phyloP scores from a whole-genome alignment of 371 early-diverging fungal species.

The Entomophthora muscae region DNA sequence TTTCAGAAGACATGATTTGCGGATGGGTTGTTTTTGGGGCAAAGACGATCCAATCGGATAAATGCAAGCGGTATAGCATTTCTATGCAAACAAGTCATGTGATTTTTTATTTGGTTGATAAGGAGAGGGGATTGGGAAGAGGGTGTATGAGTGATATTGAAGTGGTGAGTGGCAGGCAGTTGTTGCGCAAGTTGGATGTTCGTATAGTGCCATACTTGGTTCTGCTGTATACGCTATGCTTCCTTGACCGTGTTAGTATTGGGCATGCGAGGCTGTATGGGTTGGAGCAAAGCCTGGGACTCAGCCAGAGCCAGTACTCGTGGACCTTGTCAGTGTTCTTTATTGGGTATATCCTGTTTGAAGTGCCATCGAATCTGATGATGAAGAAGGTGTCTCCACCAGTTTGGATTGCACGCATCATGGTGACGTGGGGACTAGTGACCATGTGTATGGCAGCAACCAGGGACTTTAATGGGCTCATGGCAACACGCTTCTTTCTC shows the following conservation, averaged over 20 bases:
- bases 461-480: constrained; percentile 21
- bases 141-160: too few species aligned
- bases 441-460: constrained; percentile 35
- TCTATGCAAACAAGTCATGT: too few species aligned
- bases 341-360: constrained; percentile 50
- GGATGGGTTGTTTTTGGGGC: too few species aligned
- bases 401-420: constrained; percentile 17
- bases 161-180: constrained; percentile 5
- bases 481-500: constrained; percentile 38
- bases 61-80: too few species aligned
- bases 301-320: constrained; percentile 28
- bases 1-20: too few species aligned
- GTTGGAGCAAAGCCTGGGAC: constrained; percentile 24
- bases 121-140: too few species aligned
- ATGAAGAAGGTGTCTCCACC: constrained; percentile 8
- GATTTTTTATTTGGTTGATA: too few species aligned
- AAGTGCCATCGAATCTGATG: constrained; percentile 13
- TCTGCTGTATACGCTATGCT: constrained; percentile 47
- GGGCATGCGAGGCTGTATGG: constrained; percentile 17
- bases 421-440: constrained; percentile 40
- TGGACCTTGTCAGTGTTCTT: constrained; percentile 47
- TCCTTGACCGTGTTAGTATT: constrained; percentile 61
- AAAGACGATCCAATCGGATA: too few species aligned
- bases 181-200: constrained; percentile 44
- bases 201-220: constrained; percentile 48